These are phyloP conservation scores for Trypanosomatidae sp. DNA, from an alignment of 208 protist species.

Conservation along the genomic window DNA sequence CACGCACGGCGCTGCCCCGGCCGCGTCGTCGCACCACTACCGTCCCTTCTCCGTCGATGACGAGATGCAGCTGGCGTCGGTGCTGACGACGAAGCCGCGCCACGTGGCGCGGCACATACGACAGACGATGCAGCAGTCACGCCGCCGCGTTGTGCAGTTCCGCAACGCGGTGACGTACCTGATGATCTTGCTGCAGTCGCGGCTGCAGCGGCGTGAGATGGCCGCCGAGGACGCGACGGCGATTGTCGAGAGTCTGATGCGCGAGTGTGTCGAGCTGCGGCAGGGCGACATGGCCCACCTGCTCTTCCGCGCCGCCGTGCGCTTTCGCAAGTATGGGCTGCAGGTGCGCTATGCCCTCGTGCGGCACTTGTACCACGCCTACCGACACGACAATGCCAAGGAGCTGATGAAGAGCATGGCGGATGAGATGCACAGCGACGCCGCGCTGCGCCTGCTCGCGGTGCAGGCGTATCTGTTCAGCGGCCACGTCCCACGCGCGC, in stretches of 20 bases:
- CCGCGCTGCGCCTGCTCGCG: slow-evolving; percentile 36
- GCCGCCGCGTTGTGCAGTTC: slow-evolving; percentile 64
- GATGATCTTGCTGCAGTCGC: slow-evolving; percentile 81
- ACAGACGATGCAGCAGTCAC: slow-evolving; percentile 67
- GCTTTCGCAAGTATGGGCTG: slow-evolving; percentile 82
- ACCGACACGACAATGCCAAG: slow-evolving; percentile 56
- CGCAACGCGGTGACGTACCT: slow-evolving; percentile 86
- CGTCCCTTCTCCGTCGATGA: slow-evolving; percentile 74
- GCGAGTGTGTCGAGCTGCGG: slow-evolving; percentile 79
- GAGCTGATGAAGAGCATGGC: slow-evolving; percentile 79
- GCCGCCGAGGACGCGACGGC: slow-evolving; percentile 46
- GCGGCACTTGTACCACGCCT: slow-evolving; percentile 74
- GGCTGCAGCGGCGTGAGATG: slow-evolving; percentile 65
- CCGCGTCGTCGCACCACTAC: too few relatives aligned
- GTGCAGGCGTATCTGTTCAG: slow-evolving; percentile 62
- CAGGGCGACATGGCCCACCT: slow-evolving; percentile 87
- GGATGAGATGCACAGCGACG: slow-evolving; percentile 51
- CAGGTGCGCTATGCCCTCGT: slow-evolving; percentile 40
- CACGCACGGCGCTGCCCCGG: too few relatives aligned
- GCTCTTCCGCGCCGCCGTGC: slow-evolving; percentile 78
- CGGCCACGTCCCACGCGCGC: slow-evolving; percentile 18
- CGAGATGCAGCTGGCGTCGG: slow-evolving; percentile 48
- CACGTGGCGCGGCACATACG: slow-evolving; percentile 77
- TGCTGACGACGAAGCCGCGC: slow-evolving; percentile 69
- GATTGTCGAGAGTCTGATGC: slow-evolving; percentile 76